Evolutionary conservation across 2,329 filamentous ascomycete genomes (phyloP).

Genomic region (Metarhizium anisopliae): DNA sequence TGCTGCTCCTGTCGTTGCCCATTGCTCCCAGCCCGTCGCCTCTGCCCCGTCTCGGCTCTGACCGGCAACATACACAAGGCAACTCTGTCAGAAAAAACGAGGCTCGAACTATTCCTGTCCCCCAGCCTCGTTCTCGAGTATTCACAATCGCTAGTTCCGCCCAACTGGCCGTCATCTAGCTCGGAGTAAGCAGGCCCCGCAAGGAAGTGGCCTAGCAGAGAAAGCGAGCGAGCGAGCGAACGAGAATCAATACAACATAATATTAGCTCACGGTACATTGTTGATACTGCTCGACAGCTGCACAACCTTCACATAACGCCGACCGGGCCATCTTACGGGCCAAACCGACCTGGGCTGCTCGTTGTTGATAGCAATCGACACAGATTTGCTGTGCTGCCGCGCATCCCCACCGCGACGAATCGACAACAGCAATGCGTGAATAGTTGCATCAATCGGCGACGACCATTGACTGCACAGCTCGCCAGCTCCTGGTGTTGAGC

Average conservation of each 20-base stretch:
- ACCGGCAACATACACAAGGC: background rate
- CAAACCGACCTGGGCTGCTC: background rate
- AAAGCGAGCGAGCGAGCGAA: background rate
- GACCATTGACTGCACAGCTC: background rate
- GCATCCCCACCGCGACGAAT: background rate
- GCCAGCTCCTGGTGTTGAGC: background rate
- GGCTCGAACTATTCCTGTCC: background rate
- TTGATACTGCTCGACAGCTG: background rate
- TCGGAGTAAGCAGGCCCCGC: background rate
- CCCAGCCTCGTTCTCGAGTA: background rate
- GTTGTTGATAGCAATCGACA: background rate
- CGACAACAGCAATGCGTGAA: slow-evolving; percentile 1
- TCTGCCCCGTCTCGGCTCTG: background rate
- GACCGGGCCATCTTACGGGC: background rate
- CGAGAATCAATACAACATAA: background rate
- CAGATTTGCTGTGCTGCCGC: background rate
- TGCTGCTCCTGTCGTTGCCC: background rate
- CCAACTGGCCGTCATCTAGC: background rate
- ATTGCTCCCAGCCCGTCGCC: background rate
- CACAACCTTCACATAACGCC: background rate
- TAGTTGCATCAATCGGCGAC: background rate
- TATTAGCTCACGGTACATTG: background rate
- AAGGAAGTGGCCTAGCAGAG: background rate
- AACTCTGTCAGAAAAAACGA: background rate
- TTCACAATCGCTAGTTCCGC: background rate